phyloP scores from a whole-genome alignment of 768 basidiomycete species.

The Kwoniella sp. region DNA sequence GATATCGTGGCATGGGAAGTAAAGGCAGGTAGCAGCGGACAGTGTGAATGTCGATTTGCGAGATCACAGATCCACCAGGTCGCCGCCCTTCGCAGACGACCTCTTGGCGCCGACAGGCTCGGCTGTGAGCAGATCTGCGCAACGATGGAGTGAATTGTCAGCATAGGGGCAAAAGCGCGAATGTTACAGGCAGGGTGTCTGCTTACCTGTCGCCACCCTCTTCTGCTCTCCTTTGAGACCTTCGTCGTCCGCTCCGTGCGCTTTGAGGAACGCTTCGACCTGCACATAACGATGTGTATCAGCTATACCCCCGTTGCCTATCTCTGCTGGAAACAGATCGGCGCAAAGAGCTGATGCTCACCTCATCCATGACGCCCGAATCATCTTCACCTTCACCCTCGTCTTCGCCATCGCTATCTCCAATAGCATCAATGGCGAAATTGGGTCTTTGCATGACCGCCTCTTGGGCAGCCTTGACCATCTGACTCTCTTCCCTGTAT shows the following conservation, averaged over 20 bases:
- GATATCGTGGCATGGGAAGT: no score
- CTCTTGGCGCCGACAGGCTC: conserved; percentile 34
- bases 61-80: conserved; percentile 16
- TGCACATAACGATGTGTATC: conserved; percentile 40
- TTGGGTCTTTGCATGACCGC: conserved; percentile 88
- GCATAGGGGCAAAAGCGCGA: not conserved
- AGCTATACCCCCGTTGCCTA: not conserved
- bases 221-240: conserved; percentile 56
- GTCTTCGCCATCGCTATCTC: conserved; percentile 75
- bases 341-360: conserved; percentile 53
- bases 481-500: conserved; percentile 58
- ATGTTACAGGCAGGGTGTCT: not conserved
- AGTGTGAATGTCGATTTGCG: no score
- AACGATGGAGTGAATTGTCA: not conserved
- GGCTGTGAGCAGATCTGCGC: conserved; percentile 40
- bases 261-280: conserved; percentile 93
- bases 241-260: conserved; percentile 64
- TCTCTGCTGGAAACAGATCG: not conserved
- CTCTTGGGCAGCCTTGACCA: conserved; percentile 74
- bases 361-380: conserved; percentile 87
- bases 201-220: conserved; percentile 54
- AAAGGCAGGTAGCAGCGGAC: no score
- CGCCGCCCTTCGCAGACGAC: not conserved
- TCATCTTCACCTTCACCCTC: conserved; percentile 64
- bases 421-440: conserved; percentile 96